These are phyloP conservation scores for Bipolaris gigantea DNA, from an alignment of 2,329 filamentous ascomycete species.

Conservation along the genomic window DNA sequence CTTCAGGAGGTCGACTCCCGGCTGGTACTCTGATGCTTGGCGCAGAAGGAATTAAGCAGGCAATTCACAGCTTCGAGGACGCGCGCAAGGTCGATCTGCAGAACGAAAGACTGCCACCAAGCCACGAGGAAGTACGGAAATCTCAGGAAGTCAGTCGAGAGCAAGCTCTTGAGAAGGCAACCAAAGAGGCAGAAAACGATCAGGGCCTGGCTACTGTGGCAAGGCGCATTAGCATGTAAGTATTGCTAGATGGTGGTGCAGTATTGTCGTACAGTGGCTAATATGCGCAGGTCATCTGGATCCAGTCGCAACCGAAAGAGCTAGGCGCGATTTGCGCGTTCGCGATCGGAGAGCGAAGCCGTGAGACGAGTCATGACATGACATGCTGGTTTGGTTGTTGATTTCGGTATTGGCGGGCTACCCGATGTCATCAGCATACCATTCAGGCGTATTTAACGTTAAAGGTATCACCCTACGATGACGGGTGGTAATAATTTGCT, in stretches of 20 bases:
- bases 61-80: constrained; percentile 95
- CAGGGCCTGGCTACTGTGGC: constrained; percentile 83
- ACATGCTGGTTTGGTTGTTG: constrained; percentile 14
- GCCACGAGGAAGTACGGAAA: constrained; percentile 84
- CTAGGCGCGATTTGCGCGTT: constrained; percentile 27
- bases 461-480: constrained; percentile 33
- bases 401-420: constrained; percentile 26
- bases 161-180: constrained; percentile 82
- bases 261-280: constrained; percentile 8
- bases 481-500: constrained; percentile 38
- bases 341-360: constrained; percentile 19
- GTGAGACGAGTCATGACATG: constrained; percentile 4
- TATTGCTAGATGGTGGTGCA: constrained; percentile 5
- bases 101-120: constrained; percentile 92
- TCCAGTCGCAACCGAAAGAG: constrained; percentile 42
- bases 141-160: constrained; percentile 79
- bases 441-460: constrained; percentile 34
- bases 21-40: constrained; percentile 97
- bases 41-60: constrained; percentile 97
- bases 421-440: constrained; percentile 30
- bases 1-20: constrained; percentile 86
- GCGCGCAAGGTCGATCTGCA: constrained; percentile 95
- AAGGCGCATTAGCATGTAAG: constrained; percentile 94
- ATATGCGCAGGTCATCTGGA: constrained; percentile 46
- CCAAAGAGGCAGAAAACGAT: constrained; percentile 89